Percentiles rank a stretch among this genome's conserved stretches.
Conservation (phyloP, 1,139 yeast species). For the Hansenula sp. region DNA sequence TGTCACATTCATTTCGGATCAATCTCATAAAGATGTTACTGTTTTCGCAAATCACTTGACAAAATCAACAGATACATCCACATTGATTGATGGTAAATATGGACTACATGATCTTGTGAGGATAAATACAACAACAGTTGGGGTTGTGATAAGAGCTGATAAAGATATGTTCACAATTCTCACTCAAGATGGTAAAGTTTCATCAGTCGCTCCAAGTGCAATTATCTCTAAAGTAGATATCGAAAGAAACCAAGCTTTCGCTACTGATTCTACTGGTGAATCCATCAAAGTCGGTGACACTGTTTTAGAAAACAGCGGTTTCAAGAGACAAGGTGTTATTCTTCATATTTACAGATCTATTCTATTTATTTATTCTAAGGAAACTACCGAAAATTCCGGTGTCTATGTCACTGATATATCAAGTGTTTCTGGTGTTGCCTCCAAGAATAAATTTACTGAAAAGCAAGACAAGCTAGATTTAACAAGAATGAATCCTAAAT, state of each 20-base stretch:
- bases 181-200: conserved; percentile 76
- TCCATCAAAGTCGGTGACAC: conserved; percentile 90
- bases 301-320: conserved; percentile 77
- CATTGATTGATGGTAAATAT: conserved; percentile 64
- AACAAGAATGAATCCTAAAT: conserved; percentile 82
- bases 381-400: conserved; percentile 82
- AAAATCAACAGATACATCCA: conserved; percentile 70
- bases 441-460: conserved; percentile 48
- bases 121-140: conserved; percentile 81
- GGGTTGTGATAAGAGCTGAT: conserved; percentile 87
- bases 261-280: conserved; percentile 83
- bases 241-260: conserved; percentile 67
- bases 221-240: conserved; percentile 70
- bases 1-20: conserved; percentile 86
- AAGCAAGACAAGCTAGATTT: conserved; percentile 42
- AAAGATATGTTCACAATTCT: conserved; percentile 81
- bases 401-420: conserved; percentile 77
- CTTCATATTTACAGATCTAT: conserved; percentile 79
- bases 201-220: conserved; percentile 71
- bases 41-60: conserved; percentile 88
- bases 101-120: conserved; percentile 90
- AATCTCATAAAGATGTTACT: conserved; percentile 80
- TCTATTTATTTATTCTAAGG: conserved; percentile 77
- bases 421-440: conserved; percentile 79
- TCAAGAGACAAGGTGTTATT: conserved; percentile 82